Conservation (phyloP, 2,329 filamentous ascomycete genomes). For the Cladosporium sp. region DNA sequence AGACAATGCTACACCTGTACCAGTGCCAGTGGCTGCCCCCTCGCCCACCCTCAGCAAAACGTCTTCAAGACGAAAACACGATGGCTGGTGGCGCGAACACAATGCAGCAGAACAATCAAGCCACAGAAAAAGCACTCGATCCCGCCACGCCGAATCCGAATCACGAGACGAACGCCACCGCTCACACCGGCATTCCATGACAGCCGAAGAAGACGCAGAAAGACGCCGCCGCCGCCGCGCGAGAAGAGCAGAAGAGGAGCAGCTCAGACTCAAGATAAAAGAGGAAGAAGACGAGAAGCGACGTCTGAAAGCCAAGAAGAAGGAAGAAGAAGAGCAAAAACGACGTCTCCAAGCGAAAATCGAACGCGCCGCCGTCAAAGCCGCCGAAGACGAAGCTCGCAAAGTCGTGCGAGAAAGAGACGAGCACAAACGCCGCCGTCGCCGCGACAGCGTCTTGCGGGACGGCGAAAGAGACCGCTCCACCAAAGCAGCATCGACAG, state of each 20-base stretch:
- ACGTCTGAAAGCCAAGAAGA: neutral
- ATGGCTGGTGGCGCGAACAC: neutral
- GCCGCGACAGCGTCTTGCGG: constrained; percentile 10
- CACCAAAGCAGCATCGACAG: constrained; percentile 3
- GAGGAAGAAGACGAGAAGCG: constrained; percentile 1
- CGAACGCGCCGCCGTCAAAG: constrained; percentile 6
- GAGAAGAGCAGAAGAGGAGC: constrained; percentile 6
- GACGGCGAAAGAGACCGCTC: neutral
- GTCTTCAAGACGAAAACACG: constrained; percentile 1
- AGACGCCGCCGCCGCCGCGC: constrained; percentile 2
- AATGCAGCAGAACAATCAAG: neutral
- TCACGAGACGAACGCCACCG: neutral
- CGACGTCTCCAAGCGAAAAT: neutral
- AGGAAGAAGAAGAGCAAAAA: constrained; percentile 3
- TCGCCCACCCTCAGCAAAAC: constrained; percentile 7
- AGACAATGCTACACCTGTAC: neutral
- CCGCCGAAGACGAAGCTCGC: constrained; percentile 9
- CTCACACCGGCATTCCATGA: constrained; percentile 3
- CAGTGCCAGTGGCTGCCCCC: neutral
- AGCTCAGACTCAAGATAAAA: neutral
- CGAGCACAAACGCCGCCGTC: neutral
- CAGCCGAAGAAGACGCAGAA: constrained; percentile 10
- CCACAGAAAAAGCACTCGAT: neutral
- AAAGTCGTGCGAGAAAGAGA: constrained; percentile 7
- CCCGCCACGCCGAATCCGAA: neutral